phyloP scores from a whole-genome alignment of 176 grass and related monocot species.

The Carex littledalei region DNA sequence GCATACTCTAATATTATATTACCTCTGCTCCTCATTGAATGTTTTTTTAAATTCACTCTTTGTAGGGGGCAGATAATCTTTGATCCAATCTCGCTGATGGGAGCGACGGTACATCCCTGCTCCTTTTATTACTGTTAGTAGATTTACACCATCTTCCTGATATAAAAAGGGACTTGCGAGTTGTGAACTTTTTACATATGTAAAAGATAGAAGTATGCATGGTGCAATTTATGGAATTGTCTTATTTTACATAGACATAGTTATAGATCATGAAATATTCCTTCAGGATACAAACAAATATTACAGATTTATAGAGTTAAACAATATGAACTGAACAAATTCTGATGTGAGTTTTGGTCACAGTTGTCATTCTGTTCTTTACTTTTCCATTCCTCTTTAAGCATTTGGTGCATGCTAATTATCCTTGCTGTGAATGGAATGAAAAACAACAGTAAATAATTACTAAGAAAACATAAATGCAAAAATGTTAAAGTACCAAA shows the following conservation, averaged over 20 bases:
- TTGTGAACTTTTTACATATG: not conserved
- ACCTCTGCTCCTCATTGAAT: slow-evolving; percentile 56
- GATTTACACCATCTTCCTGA: slow-evolving; percentile 87
- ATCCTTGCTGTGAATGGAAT: slow-evolving; percentile 40
- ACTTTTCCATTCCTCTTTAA: not conserved
- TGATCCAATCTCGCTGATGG: slow-evolving; percentile 52
- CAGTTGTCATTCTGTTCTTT: not conserved
- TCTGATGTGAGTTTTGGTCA: not conserved
- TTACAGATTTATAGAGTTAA: not conserved
- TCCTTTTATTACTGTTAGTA: slow-evolving; percentile 75
- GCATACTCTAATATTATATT: slow-evolving; percentile 34
- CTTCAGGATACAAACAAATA: not conserved
- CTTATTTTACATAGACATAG: not conserved
- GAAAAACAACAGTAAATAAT: slow-evolving; percentile 26
- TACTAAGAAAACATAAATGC: not conserved
- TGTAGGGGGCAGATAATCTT: slow-evolving; percentile 70
- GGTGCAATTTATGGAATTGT: not conserved
- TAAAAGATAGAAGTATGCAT: not conserved
- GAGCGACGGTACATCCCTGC: slow-evolving; percentile 63
- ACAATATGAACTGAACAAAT: not conserved
- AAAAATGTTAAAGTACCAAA: slow-evolving; percentile 43
- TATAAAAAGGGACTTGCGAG: slow-evolving; percentile 11
- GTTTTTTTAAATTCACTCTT: slow-evolving; percentile 71
- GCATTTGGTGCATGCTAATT: not conserved
- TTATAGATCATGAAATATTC: not conserved